Base-by-base conservation (phyloP, 1,284 basidiomycete genomes). In the Fereydounia khargensis region DNA sequence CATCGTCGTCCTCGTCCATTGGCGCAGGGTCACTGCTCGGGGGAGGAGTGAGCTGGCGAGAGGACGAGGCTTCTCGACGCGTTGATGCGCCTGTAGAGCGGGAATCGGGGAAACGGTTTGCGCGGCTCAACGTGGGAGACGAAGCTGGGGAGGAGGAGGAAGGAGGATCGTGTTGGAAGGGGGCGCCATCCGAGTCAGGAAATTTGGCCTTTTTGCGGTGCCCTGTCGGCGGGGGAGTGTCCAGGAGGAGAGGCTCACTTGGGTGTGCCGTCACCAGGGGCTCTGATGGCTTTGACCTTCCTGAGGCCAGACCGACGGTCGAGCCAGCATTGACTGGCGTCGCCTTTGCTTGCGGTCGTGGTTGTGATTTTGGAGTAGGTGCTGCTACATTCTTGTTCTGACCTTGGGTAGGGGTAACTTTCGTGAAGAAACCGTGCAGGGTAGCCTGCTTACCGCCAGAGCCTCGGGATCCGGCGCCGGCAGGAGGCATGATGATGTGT, bases 391-490 rank as follows among this genome's bases (percentile, higher is more conserved):
- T 5, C 16, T 4, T 18, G 31, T 33, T 11, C 16, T 9, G 16
- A 13, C 5, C 31, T 6, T 4, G 7, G 35, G 42, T 11, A 9
- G 59, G 39, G 19, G 52, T 25, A 17, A 44, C 53, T 35, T 64
- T 63, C 35, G 55, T 42, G 33, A 66, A 66, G 52, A 66, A 66
- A 35, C 64, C 64, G 8, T 63, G 61, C 42, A 66, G 52, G 25
- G 59, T 50, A 22, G 56, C 56, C 42, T 66, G 59, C 46, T 60
- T 66, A 30, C 41, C 24, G 28, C 46, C 32, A n/a, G n/a, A n/a
- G n/a, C n/a, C n/a, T n/a, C n/a, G n/a, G n/a, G n/a, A n/a, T n/a
- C n/a, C n/a, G n/a, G n/a, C n/a, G n/a, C n/a, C n/a, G n/a, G n/a
- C n/a, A n/a, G n/a, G n/a, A n/a, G n/a, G n/a, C n/a, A n/a, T n/a